phyloP scores from a whole-genome alignment of 371 early-diverging fungal genomes.

The Mortierella sp. region DNA sequence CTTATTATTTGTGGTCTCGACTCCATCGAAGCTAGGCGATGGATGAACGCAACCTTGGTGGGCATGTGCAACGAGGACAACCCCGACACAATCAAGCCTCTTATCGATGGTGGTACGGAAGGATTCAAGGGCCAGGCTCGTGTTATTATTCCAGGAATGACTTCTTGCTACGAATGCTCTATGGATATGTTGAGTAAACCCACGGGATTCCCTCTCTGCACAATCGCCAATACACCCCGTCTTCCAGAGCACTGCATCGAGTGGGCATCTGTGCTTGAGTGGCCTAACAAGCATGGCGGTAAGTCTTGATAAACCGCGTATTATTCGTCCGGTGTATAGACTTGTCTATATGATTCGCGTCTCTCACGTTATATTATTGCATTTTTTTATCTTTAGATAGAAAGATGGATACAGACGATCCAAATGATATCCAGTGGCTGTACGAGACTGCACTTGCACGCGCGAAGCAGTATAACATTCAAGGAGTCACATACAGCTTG shows the following conservation, averaged over 20 bases:
- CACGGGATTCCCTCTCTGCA: conserved; percentile 75
- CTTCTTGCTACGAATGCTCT: conserved; percentile 89
- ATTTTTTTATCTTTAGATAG: conserved; percentile 57
- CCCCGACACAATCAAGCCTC: conserved; percentile 80
- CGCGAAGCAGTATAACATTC: conserved; percentile 85
- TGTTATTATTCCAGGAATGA: conserved; percentile 87
- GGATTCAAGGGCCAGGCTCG: conserved; percentile 96
- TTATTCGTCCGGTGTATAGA: background rate
- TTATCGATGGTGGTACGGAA: conserved; percentile 98
- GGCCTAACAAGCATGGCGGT: conserved; percentile 87
- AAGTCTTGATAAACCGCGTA: background rate
- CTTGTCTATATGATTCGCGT: background rate
- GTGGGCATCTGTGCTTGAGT: conserved; percentile 90
- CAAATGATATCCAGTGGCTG: conserved; percentile 92
- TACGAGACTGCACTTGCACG: conserved; percentile 80
- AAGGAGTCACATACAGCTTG: conserved; percentile 92
- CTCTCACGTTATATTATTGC: background rate
- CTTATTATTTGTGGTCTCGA: conserved; percentile 95
- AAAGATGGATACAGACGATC: conserved; percentile 93
- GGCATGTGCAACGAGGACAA: conserved; percentile 81
- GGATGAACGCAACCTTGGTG: conserved; percentile 94
- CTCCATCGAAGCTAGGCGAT: conserved; percentile 94
- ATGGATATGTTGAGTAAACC: conserved; percentile 79
- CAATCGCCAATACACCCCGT: conserved; percentile 87
- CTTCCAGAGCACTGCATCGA: conserved; percentile 92